Conservation (phyloP, 257 asterid genomes). For the Oldenlandia corymbosa region DNA sequence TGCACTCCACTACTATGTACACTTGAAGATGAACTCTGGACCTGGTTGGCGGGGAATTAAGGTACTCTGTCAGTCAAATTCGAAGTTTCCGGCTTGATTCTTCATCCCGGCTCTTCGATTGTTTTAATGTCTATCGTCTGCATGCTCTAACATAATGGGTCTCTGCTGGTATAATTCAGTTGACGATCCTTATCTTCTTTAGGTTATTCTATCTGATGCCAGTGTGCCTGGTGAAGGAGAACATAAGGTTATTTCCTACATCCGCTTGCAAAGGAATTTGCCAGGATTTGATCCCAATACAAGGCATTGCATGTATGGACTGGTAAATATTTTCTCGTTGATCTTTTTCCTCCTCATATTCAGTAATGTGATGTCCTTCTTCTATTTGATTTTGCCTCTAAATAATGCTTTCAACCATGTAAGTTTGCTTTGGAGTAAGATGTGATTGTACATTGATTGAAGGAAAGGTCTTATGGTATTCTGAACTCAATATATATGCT, state of each 20-base stretch:
- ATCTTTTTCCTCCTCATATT: not conserved
- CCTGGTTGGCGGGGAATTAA: conserved; percentile 60
- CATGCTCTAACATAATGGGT: too few species aligned
- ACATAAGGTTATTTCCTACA: conserved; percentile 66
- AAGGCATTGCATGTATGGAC: conserved; percentile 64
- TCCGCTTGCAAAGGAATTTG: conserved; percentile 69
- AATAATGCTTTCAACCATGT: not conserved
- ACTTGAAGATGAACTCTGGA: conserved; percentile 39
- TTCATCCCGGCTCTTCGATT: not conserved
- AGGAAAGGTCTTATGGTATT: too few species aligned
- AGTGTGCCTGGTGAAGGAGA: conserved; percentile 85
- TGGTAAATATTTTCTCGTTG: conserved; percentile 33
- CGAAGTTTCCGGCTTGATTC: not conserved
- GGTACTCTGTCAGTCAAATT: conserved; percentile 26
- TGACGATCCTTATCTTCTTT: conserved; percentile 10
- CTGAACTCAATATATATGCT: not conserved
- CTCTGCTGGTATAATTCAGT: not conserved
- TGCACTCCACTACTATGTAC: conserved; percentile 50
- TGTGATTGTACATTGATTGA: not conserved
- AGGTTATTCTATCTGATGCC: conserved; percentile 80
- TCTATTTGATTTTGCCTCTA: not conserved
- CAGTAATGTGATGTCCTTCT: not conserved
- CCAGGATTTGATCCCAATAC: conserved; percentile 75
- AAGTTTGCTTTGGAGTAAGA: not conserved
- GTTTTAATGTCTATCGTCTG: not conserved